Conservation (phyloP, 768 basidiomycete genomes). For the Mycena alexandri region DNA sequence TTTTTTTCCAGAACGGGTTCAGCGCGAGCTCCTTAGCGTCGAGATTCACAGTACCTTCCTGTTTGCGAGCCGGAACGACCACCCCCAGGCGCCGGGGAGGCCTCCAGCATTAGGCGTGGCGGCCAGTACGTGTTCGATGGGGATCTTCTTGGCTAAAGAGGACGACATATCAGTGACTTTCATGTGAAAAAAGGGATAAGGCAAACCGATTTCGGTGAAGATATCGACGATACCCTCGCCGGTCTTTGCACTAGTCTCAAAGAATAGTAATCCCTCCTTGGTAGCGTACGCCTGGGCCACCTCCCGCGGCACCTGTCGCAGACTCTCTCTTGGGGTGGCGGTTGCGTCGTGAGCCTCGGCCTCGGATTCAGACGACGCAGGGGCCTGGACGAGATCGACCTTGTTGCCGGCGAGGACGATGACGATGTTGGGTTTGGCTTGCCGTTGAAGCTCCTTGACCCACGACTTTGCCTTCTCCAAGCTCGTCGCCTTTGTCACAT, state of each 20-base stretch:
- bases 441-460: conserved; percentile 99
- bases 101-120: conserved; percentile 79
- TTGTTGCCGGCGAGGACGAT: conserved; percentile 99
- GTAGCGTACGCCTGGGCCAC: conserved; percentile 97
- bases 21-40: too few relatives aligned
- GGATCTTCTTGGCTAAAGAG: conserved; percentile 65
- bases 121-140: conserved; percentile 93
- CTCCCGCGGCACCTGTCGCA: conserved; percentile 92
- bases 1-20: too few relatives aligned
- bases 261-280: conserved; percentile 95
- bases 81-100: conserved; percentile 69
- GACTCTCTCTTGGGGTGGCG: conserved; percentile 83
- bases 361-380: conserved; percentile 77
- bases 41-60: conserved; percentile 75
- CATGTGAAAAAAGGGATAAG: background rate
- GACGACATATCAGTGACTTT: conserved; percentile 14
- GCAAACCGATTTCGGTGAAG: conserved; percentile 96
- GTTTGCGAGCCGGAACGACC: conserved; percentile 63
- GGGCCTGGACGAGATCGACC: conserved; percentile 86
- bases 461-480: conserved; percentile 99
- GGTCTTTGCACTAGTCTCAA: conserved; percentile 98
- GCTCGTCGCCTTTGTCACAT: conserved; percentile 95
- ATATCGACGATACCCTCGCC: conserved; percentile 96
- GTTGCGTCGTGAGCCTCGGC: conserved; percentile 96
- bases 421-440: conserved; percentile 99